A percentile compares a stretch with the other conserved stretches of the same genome.
phyloP scores from a whole-genome alignment of 768 basidiomycete species.

The Psilocybe sp. region DNA sequence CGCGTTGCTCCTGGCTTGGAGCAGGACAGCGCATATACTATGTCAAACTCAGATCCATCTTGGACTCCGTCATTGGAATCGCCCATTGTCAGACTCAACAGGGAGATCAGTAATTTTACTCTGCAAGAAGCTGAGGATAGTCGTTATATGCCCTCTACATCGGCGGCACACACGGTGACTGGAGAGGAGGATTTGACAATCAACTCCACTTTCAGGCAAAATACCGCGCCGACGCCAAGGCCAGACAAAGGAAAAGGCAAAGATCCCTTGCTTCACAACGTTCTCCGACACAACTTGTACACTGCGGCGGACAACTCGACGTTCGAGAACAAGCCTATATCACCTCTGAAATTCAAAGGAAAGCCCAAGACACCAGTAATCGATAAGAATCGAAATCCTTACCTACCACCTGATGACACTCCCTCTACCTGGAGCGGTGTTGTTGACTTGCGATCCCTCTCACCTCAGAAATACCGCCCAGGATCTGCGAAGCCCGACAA shows the following conservation, averaged over 20 bases:
- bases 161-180: conserved; percentile 3
- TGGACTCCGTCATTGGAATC: conserved; percentile 78
- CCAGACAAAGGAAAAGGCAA: conserved; percentile 46
- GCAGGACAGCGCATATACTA: conserved; percentile 35
- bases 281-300: conserved; percentile 51
- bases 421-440: conserved; percentile 69
- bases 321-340: conserved; percentile 31
- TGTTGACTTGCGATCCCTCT: conserved; percentile 65
- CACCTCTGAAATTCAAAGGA: conserved; percentile 48
- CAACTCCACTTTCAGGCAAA: conserved; percentile 18
- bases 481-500: conserved; percentile 30
- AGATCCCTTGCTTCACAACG: conserved; percentile 45
- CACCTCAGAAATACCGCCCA: conserved; percentile 39
- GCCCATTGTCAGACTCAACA: conserved; percentile 65
- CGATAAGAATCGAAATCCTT: conserved; percentile 54
- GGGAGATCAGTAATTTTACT: conserved; percentile 57
- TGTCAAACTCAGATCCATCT: conserved; percentile 47
- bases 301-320: conserved; percentile 36
- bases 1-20: conserved; percentile 30
- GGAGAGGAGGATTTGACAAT: conserved; percentile 10
- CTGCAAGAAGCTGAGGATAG: conserved; percentile 32
- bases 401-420: conserved; percentile 49
- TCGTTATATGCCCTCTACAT: conserved; percentile 10
- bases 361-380: conserved; percentile 59
- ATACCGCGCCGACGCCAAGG: conserved; percentile 22